Evolutionary conservation across 148 eudicot genomes (phyloP), one percentile per base, ranked within the genome.

Genomic region (Cornus kousa): DNA sequence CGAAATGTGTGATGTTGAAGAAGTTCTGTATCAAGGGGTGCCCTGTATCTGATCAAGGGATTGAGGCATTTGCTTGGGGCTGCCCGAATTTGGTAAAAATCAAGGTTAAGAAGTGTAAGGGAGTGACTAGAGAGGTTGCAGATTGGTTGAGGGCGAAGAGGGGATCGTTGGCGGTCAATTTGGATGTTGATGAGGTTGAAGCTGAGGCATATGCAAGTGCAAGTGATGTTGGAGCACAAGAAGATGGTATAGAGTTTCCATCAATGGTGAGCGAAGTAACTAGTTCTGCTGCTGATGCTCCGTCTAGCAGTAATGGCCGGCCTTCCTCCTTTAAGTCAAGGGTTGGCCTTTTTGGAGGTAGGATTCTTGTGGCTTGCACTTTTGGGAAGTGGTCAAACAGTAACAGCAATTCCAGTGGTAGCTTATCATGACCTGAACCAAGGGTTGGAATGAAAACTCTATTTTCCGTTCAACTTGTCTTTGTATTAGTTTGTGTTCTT

Each of bases 1-100:
- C 79, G 0, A 93, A 91, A 70, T 90, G 93, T 68, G 5, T 33
- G 67, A 88, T 92, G 0, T 80, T 93, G 85, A 93, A 90, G 93
- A 93, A 93, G 88, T 80, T 93, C 53, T 91, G 97, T 39, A 91
- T 93, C 5, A 93, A 91, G 83, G 88, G 92, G 8, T 93, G 97
- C 43, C 91, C 88, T 1, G 88, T 93, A 69, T 85, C 97, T 10
- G 93, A 93, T 82, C 65, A 73, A 62, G 97, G 97, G 32, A 83
- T 93, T 71, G 86, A 88, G 74, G 77, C 92, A 5, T 84, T 93
- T 12, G 92, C 94, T 37, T 83, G 81, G 81, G 93, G 95, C 39
- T 93, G 97, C 32, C 97, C 97, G 0, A 90, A 91, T 80, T 85
- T 93, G 83, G 92, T 91, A 53, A 93, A 93, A 77, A 85, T 93